Percentiles rank a stretch among this genome's conserved stretches.
These are phyloP conservation scores for Linderniella brevidens DNA, from an alignment of 257 asterid species.

Conservation along the genomic window DNA sequence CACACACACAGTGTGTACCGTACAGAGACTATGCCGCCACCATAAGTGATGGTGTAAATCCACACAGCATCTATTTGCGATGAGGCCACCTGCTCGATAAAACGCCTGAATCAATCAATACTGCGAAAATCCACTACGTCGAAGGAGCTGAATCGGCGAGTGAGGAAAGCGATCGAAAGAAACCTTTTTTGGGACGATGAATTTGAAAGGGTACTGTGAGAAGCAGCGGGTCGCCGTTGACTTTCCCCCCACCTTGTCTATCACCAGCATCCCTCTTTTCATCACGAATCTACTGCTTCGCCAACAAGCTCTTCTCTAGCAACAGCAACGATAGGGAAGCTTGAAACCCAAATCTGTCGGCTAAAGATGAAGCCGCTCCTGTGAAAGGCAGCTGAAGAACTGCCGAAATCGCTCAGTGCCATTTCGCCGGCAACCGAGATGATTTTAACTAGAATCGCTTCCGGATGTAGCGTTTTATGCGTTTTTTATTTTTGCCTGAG, in stretches of 20 bases:
- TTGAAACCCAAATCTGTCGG: too few species aligned
- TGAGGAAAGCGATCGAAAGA: too few species aligned
- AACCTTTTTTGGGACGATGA: constrained; percentile 85
- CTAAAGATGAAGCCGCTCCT: too few species aligned
- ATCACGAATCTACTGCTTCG: constrained; percentile 9
- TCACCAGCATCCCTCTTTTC: constrained; percentile 65
- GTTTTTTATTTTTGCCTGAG: too few species aligned
- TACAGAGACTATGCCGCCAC: constrained; percentile 96
- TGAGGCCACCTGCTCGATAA: constrained; percentile 39
- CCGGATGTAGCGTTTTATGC: too few species aligned
- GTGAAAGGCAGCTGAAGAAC: too few species aligned
- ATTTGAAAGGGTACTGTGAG: constrained; percentile 76
- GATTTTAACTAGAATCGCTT: too few species aligned
- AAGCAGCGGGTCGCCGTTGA: constrained; percentile 54
- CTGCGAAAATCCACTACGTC: not conserved
- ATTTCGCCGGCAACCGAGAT: too few species aligned
- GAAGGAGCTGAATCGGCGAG: not conserved
- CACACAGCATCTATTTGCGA: constrained; percentile 72
- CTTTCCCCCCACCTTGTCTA: constrained; percentile 58
- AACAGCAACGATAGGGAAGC: too few species aligned
- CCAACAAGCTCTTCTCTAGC: too few species aligned
- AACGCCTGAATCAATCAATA: not conserved
- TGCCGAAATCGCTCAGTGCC: too few species aligned
- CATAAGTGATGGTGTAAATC: constrained; percentile 82
- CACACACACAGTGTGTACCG: too few species aligned